Conservation (phyloP, 768 basidiomycete genomes). For the Termitomyces eurrhizus region DNA sequence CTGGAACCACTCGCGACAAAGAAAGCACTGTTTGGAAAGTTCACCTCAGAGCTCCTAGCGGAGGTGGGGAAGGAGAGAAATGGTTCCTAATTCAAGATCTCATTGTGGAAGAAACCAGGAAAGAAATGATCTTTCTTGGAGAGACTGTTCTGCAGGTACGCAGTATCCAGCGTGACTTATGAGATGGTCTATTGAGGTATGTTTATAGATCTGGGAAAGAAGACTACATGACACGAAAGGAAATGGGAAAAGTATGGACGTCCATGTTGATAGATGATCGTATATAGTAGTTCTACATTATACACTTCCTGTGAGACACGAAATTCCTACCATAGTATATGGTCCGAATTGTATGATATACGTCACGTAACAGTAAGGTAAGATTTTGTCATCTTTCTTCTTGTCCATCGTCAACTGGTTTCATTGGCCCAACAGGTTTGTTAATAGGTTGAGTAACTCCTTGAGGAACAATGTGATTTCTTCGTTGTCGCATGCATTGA, state of each 20-base stretch:
- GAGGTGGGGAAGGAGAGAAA: constrained; percentile 79
- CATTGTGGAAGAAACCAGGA: constrained; percentile 92
- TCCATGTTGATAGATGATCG: constrained; percentile 21
- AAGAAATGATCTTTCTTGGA: constrained; percentile 97
- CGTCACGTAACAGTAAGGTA: not conserved
- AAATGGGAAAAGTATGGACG: constrained; percentile 27
- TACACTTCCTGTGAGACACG: not conserved
- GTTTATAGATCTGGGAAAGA: constrained; percentile 60
- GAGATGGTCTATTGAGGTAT: constrained; percentile 12
- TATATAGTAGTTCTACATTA: not conserved
- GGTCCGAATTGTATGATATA: not conserved
- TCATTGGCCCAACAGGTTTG: not conserved
- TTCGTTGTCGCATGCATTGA: constrained; percentile 7
- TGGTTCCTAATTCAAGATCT: constrained; percentile 98
- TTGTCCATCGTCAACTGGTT: not conserved
- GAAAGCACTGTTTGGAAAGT: constrained; percentile 92
- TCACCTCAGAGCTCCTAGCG: constrained; percentile 72
- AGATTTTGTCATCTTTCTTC: not conserved
- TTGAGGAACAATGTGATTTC: constrained; percentile 2
- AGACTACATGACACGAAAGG: constrained; percentile 29
- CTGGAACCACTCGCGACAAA: constrained; percentile 93
- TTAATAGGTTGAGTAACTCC: not conserved
- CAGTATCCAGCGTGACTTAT: constrained; percentile 5
- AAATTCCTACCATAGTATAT: not conserved
- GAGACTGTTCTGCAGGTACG: constrained; percentile 92